Evolutionary conservation across 1,284 basidiomycete species (phyloP).

Genomic region (Chiua sp.): DNA sequence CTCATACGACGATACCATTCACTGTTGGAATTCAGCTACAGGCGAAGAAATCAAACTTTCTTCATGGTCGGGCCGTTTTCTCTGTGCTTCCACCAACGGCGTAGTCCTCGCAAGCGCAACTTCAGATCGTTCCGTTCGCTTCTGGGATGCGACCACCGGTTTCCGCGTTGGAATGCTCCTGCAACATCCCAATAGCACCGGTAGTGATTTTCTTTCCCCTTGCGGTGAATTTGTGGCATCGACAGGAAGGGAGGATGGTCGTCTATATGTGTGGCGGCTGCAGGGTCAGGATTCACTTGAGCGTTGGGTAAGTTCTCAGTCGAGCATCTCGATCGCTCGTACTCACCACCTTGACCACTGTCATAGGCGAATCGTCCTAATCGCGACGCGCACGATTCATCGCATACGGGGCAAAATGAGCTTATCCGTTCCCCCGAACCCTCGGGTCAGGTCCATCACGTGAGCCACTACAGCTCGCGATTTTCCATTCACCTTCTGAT

Average conservation of each 20-base stretch:
- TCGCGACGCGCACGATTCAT: no score
- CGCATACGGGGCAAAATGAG: not conserved
- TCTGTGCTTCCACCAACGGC: constrained; percentile 11
- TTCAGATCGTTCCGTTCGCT: constrained; percentile 4
- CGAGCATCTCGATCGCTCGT: not conserved
- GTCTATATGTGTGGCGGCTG: constrained; percentile 10
- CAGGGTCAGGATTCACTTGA: not conserved
- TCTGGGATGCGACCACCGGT: constrained; percentile 14
- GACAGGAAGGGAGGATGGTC: not conserved
- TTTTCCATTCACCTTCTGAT: not conserved
- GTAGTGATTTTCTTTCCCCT: constrained; percentile 4
- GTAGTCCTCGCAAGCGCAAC: constrained; percentile 16
- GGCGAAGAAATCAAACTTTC: not conserved
- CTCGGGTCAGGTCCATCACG: not conserved
- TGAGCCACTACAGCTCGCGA: not conserved
- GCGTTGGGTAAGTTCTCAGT: not conserved
- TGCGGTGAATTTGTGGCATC: constrained; percentile 10
- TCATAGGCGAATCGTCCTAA: not conserved
- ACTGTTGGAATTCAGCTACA: constrained; percentile 4
- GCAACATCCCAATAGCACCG: not conserved
- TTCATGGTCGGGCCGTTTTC: constrained; percentile 10
- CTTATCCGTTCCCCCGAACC: not conserved
- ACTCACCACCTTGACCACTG: not conserved
- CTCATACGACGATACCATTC: not conserved
- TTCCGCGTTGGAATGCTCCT: not conserved